Evolutionary conservation across 306 rosid species (phyloP).

Genomic region (Erythrophleum fordii): DNA sequence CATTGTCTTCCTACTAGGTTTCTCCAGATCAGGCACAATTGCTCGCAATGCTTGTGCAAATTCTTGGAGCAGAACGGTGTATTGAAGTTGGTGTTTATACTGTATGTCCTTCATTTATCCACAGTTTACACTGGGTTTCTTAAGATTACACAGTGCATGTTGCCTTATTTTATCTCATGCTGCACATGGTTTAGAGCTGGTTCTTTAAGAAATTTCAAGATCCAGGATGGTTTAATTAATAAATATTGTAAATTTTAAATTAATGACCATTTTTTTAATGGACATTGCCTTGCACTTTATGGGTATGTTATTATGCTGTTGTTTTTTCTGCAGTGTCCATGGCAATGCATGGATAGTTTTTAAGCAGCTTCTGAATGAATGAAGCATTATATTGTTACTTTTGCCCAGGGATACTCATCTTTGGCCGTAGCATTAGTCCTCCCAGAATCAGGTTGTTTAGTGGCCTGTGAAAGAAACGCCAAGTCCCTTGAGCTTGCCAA

Average conservation of each 20-base stretch:
- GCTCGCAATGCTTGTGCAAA: slow-evolving; percentile 92
- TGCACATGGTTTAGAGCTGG: neutral
- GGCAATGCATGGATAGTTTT: slow-evolving; percentile 10
- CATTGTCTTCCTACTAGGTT: slow-evolving; percentile 56
- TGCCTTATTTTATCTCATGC: slow-evolving; percentile 10
- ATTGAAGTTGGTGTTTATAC: slow-evolving; percentile 97
- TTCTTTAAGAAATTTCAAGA: neutral
- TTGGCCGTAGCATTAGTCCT: slow-evolving; percentile 86
- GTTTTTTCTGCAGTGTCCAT: neutral
- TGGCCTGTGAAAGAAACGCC: slow-evolving; percentile 90
- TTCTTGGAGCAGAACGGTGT: slow-evolving; percentile 87
- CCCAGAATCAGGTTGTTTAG: slow-evolving; percentile 86
- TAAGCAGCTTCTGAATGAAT: neutral
- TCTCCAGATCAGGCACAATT: slow-evolving; percentile 98
- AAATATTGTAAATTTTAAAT: neutral
- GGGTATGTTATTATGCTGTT: neutral
- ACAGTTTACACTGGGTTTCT: slow-evolving; percentile 4
- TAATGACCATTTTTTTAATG: neutral
- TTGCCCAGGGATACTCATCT: slow-evolving; percentile 89
- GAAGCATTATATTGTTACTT: slow-evolving; percentile 29
- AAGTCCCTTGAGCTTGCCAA: slow-evolving; percentile 81
- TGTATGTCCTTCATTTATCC: slow-evolving; percentile 49
- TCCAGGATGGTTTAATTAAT: neutral
- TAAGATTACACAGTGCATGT: slow-evolving; percentile 21
- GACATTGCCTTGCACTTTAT: slow-evolving; percentile 14